These are phyloP conservation scores for Dendrostoma leiphaemia DNA, from an alignment of 2,329 filamentous ascomycete species.

Conservation along the genomic window DNA sequence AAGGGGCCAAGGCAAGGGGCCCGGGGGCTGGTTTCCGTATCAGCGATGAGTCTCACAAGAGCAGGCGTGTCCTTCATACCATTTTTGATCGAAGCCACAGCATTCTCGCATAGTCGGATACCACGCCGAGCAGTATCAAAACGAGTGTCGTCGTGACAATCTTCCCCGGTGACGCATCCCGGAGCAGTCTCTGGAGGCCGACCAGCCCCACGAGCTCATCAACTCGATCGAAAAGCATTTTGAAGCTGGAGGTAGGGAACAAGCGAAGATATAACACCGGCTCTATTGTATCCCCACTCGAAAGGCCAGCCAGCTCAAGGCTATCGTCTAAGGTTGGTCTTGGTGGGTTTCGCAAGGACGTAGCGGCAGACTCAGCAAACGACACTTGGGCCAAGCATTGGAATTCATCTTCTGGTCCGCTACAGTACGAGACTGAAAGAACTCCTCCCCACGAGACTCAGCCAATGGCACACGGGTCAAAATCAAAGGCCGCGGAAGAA, in stretches of 20 bases:
- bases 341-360: too few species aligned
- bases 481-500: not conserved
- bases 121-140: slow-evolving; percentile 26
- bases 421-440: too few species aligned
- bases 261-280: too few species aligned
- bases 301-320: too few species aligned
- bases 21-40: slow-evolving; percentile 42
- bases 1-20: slow-evolving; percentile 52
- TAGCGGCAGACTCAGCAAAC: too few species aligned
- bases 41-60: not conserved
- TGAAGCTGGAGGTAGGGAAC: not conserved
- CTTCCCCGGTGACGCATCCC: not conserved
- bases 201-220: not conserved
- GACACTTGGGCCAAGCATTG: too few species aligned
- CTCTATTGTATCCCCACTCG: too few species aligned
- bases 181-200: not conserved
- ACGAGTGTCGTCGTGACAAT: slow-evolving; percentile 18
- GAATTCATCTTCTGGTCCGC: too few species aligned
- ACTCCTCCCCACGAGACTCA: too few species aligned
- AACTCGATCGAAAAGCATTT: slow-evolving; percentile 12
- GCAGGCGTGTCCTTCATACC: slow-evolving; percentile 26
- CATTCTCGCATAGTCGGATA: slow-evolving; percentile 47
- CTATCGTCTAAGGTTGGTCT: too few species aligned
- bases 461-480: not conserved
- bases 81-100: slow-evolving; percentile 47